Base-by-base conservation (phyloP, 306 rosid genomes). In the Carpinus viminea region DNA sequence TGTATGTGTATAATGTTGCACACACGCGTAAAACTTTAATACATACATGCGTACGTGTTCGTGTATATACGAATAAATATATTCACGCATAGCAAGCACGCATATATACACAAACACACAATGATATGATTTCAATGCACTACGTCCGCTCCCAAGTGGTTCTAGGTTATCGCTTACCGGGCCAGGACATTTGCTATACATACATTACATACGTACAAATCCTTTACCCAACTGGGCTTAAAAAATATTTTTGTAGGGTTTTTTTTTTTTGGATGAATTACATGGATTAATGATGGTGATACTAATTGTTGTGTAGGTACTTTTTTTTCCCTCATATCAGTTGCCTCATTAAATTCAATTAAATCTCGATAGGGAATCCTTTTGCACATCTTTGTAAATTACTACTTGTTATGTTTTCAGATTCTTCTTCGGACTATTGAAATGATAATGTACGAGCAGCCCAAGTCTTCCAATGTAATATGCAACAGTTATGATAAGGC, bases 401-500 rank as follows among this genome's bases (percentile, higher is more conserved):
- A 46, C 46, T 65, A 57, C 17, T 75, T 26, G 9, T 76, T 73
- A 43, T 81, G 51, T 54, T 78, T 78, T 74, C 92, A 94, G 97
- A 77, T 92, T 34, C 90, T 94, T 41, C 80, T 43, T 74, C 83
- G 80, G 74, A 83, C 83, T 50, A 81, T 92, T 71, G 93, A 91
- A 73, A 47, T 68, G 72, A 72, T 89, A 45, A 65, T 55, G 78
- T 11, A 64, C 28, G 79, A 52, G 54, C 74, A 73, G 43, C 47
- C 78, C 9, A 50, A 26, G 53, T 55, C 60, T 60, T 70, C 79
- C 78, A 94, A 92, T 77, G 92, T 89, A n/a, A 74, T 94, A 62
- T 81, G 87, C 87, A 62, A 83, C 70, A 87, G 80, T 75, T 92
- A 77, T 79, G 82, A 86, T 65, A 77, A 26, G 88, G 98, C 84